These are phyloP conservation scores for Naganishia sp. DNA, from an alignment of 1,284 basidiomycete genomes.

Conservation along the genomic window DNA sequence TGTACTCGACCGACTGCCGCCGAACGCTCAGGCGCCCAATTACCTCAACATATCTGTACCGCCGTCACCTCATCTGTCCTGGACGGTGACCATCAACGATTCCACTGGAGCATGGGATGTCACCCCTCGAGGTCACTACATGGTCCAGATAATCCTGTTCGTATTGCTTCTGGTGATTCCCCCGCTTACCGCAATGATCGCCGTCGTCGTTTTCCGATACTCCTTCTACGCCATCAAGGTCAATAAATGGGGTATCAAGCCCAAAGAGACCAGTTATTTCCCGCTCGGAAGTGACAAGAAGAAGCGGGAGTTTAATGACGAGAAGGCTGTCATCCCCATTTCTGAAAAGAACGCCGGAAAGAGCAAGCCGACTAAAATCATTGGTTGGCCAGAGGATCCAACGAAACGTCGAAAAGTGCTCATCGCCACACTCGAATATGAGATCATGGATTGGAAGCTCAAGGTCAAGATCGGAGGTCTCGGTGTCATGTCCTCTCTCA, in stretches of 20 bases:
- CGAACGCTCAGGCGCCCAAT: conserved; percentile 75
- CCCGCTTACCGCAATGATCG: conserved; percentile 75
- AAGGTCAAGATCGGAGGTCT: conserved; percentile 96
- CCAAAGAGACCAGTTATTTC: conserved; percentile 56
- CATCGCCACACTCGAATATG: conserved; percentile 88
- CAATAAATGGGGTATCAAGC: conserved; percentile 83
- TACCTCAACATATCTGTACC: conserved; percentile 77
- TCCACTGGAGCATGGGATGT: conserved; percentile 72
- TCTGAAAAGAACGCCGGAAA: conserved; percentile 60
- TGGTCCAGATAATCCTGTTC: conserved; percentile 78
- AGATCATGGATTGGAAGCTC: conserved; percentile 92
- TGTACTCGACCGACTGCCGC: conserved; percentile 81
- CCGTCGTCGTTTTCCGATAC: conserved; percentile 86
- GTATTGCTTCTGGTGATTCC: conserved; percentile 77
- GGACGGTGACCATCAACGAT: conserved; percentile 79
- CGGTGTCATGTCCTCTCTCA: conserved; percentile 92
- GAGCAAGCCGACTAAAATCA: conserved; percentile 60
- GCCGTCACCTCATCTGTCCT: conserved; percentile 67
- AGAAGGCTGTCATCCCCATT: conserved; percentile 47
- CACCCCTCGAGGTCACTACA: conserved; percentile 74
- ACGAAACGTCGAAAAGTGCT: conserved; percentile 83
- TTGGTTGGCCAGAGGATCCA: conserved; percentile 90
- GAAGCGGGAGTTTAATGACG: conserved; percentile 47
- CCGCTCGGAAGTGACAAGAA: conserved; percentile 60
- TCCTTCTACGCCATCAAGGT: conserved; percentile 92